phyloP scores from a whole-genome alignment of 345 rosid species.

The Linum lewisii region DNA sequence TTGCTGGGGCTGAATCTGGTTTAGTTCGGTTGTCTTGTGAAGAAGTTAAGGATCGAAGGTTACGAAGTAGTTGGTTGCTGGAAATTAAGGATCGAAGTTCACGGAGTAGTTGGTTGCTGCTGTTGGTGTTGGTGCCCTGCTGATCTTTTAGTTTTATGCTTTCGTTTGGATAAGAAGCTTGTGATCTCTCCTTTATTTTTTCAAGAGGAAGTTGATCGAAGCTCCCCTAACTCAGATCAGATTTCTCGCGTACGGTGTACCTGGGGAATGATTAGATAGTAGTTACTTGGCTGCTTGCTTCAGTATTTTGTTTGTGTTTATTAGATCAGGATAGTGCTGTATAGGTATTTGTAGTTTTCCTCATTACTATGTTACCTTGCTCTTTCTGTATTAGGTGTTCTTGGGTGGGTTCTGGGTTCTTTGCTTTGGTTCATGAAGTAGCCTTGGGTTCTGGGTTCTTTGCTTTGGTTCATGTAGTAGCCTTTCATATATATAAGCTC shows the following conservation, averaged over 20 bases:
- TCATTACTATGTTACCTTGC: background rate
- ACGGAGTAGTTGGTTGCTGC: background rate
- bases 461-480: background rate
- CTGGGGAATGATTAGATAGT: background rate
- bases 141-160: too few relatives aligned
- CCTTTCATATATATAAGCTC: background rate
- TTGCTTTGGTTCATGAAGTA: too few relatives aligned
- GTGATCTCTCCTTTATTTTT: constrained; percentile 20
- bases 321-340: background rate
- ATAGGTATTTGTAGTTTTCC: background rate
- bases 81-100: too few relatives aligned
- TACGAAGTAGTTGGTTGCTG: background rate
- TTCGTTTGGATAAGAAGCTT: background rate
- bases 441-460: background rate
- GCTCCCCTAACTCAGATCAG: too few relatives aligned
- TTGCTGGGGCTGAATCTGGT: constrained; percentile 1
- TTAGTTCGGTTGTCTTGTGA: background rate
- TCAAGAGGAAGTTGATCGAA: background rate
- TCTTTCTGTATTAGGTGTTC: background rate
- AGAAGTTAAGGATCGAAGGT: background rate
- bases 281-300: background rate
- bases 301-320: background rate
- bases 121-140: background rate
- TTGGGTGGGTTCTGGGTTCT: too few relatives aligned
- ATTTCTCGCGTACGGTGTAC: background rate